Evolutionary conservation across 169 alveolate genomes (phyloP), one percentile per base, ranked within the genome.

Genomic region (Eimeria falciformis): DNA sequence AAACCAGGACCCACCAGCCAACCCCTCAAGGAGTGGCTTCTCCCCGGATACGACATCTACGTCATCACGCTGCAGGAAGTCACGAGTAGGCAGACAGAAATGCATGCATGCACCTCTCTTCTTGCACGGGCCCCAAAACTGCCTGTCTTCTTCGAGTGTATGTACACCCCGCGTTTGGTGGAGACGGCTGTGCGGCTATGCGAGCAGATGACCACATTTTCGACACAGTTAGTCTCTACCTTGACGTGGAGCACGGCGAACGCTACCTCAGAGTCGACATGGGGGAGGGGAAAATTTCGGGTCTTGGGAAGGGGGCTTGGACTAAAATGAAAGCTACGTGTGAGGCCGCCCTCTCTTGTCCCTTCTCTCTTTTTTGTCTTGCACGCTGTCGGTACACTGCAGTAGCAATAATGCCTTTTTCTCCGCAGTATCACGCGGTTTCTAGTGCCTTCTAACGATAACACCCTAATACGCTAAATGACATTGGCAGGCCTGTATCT

Each of bases 291-390:
- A 96, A 96, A 78, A 89, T 96, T 7, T 95, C 97, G 3, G 98
- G 98, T 0, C 86, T 90, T 33, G 98, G 98, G 21, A 97, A 96
- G 23, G 98, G 98, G 23, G 98, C 98, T 21, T 93, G 95, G 86
- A 91, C 96, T n/a, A 95, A 92, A 56, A 94, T 88, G 95, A 96
- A 96, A 89, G 94, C 97, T 9, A 96, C 98, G 9, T 91, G 96
- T 82, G 91, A 94, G 47, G 92, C 46, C 25, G 27, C 27, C 6
- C 43, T 21, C 75, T 9, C 25, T 18, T 62, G 4, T 25, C 33
- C n/a, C 25, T 62, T 3, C 37, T n/a, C 83, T 71, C 40, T 43
- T 43, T 6, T 56, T 73, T 17, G 11, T 0, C 40, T 25, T 2
- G 4, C n/a, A n/a, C 25, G 14, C 83, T 65, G 77, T 27, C 21